Conservation (phyloP, 2,329 filamentous ascomycete genomes). For the Aspergillus hiratsukae region DNA sequence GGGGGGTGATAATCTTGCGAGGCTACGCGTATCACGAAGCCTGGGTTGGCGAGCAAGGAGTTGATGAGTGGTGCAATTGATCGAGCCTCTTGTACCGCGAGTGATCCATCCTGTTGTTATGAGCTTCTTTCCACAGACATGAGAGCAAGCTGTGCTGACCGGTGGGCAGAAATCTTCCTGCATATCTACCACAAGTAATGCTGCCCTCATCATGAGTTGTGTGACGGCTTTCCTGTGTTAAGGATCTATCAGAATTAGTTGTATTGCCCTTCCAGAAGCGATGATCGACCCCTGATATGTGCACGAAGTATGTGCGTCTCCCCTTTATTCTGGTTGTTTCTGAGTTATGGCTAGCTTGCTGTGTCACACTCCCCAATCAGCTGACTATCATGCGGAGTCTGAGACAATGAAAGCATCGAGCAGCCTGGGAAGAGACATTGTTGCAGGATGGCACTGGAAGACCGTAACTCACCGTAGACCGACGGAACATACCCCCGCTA, state of each 20-base stretch:
- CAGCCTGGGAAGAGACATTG: neutral
- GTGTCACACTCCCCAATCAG: neutral
- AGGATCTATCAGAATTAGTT: neutral
- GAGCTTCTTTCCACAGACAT: neutral
- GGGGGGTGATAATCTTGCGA: slow-evolving; percentile 90
- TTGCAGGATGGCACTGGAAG: neutral
- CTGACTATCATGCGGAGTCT: neutral
- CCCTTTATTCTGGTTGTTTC: neutral
- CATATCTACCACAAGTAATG: slow-evolving; percentile 75
- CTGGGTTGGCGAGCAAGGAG: slow-evolving; percentile 61
- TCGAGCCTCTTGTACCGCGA: slow-evolving; percentile 73
- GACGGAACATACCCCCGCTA: neutral
- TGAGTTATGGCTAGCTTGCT: neutral
- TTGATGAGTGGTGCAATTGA: slow-evolving; percentile 69
- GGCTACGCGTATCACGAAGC: slow-evolving; percentile 68
- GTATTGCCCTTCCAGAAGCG: neutral
- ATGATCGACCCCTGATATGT: neutral
- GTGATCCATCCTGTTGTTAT: slow-evolving; percentile 64
- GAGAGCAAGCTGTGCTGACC: slow-evolving; percentile 47
- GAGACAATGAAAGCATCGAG: neutral
- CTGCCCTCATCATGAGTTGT: slow-evolving; percentile 36
- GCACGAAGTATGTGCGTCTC: neutral
- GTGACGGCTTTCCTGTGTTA: neutral
- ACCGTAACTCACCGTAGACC: slow-evolving; percentile 8
- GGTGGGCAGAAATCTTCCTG: slow-evolving; percentile 95